Evolutionary conservation across 2,329 filamentous ascomycete species (phyloP).

Genomic region (Fusarium xylarioides): DNA sequence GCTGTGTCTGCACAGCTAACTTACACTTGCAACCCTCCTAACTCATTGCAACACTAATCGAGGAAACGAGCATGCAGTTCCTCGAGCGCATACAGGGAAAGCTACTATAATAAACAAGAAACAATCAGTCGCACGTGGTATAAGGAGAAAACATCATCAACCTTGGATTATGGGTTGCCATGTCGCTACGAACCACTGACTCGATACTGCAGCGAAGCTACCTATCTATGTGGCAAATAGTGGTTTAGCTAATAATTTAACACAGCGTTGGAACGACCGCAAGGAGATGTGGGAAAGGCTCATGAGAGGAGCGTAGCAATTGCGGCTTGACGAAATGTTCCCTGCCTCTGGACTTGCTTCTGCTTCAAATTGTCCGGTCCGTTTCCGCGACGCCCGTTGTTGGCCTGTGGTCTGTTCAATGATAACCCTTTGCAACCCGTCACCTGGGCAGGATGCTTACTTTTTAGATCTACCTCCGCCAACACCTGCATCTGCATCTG

Average conservation of each 20-base stretch:
- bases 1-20: neutral
- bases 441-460: conserved; percentile 12
- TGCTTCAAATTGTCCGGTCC: conserved; percentile 29
- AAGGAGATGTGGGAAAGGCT: neutral
- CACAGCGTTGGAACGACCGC: neutral
- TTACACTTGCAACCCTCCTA: conserved; percentile 18
- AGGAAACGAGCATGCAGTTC: neutral
- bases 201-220: neutral
- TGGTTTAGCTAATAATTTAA: neutral
- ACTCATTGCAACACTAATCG: conserved; percentile 10
- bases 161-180: neutral
- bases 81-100: neutral
- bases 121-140: neutral
- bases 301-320: neutral
- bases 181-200: neutral
- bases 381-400: conserved; percentile 41
- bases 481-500: conserved; percentile 1
- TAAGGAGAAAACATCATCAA: neutral
- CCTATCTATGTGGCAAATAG: neutral
- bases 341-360: neutral
- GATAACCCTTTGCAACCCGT: neutral
- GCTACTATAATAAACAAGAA: neutral
- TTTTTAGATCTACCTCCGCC: conserved; percentile 7
- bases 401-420: conserved; percentile 20
- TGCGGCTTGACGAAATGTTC: conserved; percentile 12